Evolutionary conservation across 306 rosid genomes (phyloP).

Genomic region (Alnus glutinosa): DNA sequence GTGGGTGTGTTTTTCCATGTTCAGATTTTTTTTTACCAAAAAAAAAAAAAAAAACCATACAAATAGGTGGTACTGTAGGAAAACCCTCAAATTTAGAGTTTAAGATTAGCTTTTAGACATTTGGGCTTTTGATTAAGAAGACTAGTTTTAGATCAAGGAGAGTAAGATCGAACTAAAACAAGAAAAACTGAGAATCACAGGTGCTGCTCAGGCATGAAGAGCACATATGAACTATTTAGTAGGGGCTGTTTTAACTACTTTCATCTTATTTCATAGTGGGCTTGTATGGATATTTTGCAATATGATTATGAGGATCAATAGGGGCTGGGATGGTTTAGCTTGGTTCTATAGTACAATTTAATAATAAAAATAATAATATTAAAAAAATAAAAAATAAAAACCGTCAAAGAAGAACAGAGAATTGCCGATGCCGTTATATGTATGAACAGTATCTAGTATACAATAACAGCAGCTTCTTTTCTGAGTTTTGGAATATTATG

Average conservation of each 20-base stretch:
- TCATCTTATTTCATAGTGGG: background rate
- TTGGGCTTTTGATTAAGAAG: background rate
- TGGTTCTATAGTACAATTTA: background rate
- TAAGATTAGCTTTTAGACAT: background rate
- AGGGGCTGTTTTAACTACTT: too few species aligned
- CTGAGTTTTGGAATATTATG: background rate
- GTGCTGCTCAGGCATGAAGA: too few species aligned
- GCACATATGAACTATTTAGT: too few species aligned
- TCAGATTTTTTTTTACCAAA: background rate
- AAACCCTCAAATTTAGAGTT: background rate
- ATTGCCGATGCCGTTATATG: background rate
- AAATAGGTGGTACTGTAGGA: background rate
- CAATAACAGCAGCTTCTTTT: background rate
- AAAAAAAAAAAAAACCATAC: background rate
- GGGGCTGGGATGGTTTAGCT: background rate
- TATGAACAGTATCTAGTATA: background rate
- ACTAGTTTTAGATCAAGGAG: background rate
- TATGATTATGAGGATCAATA: background rate
- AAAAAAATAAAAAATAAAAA: background rate
- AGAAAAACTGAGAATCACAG: background rate
- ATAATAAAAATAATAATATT: background rate
- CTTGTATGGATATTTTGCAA: background rate
- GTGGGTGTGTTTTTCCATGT: background rate
- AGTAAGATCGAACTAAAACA: background rate
- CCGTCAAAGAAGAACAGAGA: background rate